These are phyloP conservation scores for Sindora glabra DNA, from an alignment of 306 rosid species.

Conservation along the genomic window DNA sequence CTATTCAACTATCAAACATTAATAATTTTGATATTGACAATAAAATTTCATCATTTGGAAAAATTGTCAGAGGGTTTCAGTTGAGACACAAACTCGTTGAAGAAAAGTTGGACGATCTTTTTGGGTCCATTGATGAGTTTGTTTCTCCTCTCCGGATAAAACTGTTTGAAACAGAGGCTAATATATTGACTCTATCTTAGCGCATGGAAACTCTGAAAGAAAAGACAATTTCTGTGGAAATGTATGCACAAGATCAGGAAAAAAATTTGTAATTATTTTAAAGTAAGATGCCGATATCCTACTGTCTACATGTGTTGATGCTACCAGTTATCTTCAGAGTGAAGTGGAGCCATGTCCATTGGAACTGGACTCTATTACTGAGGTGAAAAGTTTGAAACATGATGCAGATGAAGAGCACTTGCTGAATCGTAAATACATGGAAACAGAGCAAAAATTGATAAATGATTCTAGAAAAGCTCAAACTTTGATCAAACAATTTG, in stretches of 20 bases:
- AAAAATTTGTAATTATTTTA: conserved; percentile 30
- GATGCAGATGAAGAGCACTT: conserved; percentile 29
- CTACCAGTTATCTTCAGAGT: conserved; percentile 55
- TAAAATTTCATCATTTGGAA: conserved; percentile 41
- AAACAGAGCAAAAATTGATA: conserved; percentile 38
- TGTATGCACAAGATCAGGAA: conserved; percentile 54
- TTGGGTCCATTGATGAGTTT: conserved; percentile 45
- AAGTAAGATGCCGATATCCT: conserved; percentile 47
- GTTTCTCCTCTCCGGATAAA: conserved; percentile 54
- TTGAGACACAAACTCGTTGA: conserved; percentile 40
- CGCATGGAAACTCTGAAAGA: conserved; percentile 45
- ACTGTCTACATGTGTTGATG: conserved; percentile 53
- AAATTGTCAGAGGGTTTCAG: conserved; percentile 46
- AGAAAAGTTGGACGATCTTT: conserved; percentile 49
- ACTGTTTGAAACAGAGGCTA: conserved; percentile 48
- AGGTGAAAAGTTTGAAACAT: conserved; percentile 37
- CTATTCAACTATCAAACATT: no score
- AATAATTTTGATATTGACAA: conserved; percentile 41
- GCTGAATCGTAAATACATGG: conserved; percentile 27
- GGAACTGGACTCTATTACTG: conserved; percentile 36
- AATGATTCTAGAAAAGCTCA: conserved; percentile 46
- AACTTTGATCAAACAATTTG: conserved; percentile 44
- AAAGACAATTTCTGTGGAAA: conserved; percentile 35
- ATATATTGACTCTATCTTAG: conserved; percentile 22
- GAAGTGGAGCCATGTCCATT: conserved; percentile 48